Base-by-base conservation (phyloP, 805 yeast species). In the Hyphopichia homilentoma region DNA sequence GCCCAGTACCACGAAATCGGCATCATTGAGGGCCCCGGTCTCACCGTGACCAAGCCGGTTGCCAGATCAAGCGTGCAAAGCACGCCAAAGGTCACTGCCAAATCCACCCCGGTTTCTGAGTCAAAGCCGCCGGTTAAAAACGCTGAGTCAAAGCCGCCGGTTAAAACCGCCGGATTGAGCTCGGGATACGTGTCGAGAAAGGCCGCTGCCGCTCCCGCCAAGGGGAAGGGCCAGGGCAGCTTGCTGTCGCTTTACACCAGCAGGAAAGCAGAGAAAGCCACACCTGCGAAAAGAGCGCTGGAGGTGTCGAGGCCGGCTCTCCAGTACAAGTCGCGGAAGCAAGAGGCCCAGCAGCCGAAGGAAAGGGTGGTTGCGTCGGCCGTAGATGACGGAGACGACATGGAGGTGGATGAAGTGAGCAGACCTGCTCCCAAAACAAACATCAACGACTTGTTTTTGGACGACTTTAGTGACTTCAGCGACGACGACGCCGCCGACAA, bases 331-430 rank as follows among this genome's bases (percentile, higher is more conserved):
- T n/a, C n/a, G n/a, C n/a, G n/a, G n/a, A n/a, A n/a, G n/a, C n/a
- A n/a, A n/a, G n/a, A n/a, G n/a, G n/a, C n/a, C n/a, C n/a, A n/a
- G n/a, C 49, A 56, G 32, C 65, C 65, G 38, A 62, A 63, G 35
- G 62, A 68, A 4, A 45, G 70, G 12, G 65, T 65, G 36, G 68
- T 65, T 17, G 55, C 64, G 4, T 48, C 59, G n/a, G 54, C 67
- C 4, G 33, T 38, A 17, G 14, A 27, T 25, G 34, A 30, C 16
- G 35, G 38, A 7, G 37, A 43, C 18, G 48, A 42, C 11, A 11
- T 20, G 7, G 22, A 20, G 11, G 11, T 20, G 11, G 36, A 25
- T 7, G 43, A 35, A 16, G n/a, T n/a, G n/a, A n/a, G n/a, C n/a
- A n/a, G n/a, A n/a, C n/a, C n/a, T n/a, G n/a, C n/a, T n/a, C n/a